Percentiles rank a stretch among this genome's conserved stretches.
These are phyloP conservation scores for Lichtheimia corymbifera DNA, from an alignment of 371 early-diverging fungal genomes.

Conservation along the genomic window DNA sequence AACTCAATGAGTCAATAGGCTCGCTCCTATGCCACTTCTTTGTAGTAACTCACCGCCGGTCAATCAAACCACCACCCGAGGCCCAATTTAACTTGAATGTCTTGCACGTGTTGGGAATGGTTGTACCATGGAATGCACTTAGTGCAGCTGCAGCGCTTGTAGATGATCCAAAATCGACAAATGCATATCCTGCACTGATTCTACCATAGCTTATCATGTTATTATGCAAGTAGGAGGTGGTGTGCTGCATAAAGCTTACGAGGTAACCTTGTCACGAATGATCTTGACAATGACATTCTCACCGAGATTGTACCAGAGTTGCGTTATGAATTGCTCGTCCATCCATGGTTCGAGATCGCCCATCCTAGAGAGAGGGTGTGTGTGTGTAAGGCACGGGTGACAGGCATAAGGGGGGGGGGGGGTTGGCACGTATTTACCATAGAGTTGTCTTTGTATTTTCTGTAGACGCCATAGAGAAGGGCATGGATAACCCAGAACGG, in stretches of 20 bases:
- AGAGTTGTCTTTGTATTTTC: slow-evolving; percentile 14
- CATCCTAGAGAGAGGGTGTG: slow-evolving; percentile 66
- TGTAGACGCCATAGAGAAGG: slow-evolving; percentile 3
- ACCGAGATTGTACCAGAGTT: slow-evolving; percentile 70
- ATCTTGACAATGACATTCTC: slow-evolving; percentile 81
- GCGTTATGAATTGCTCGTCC: slow-evolving; percentile 77
- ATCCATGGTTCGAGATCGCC: slow-evolving; percentile 86
- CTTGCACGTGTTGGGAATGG: slow-evolving; percentile 77
- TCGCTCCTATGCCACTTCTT: background rate
- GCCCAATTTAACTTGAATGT: slow-evolving; percentile 79
- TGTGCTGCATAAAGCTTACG: slow-evolving; percentile 33
- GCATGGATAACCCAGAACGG: background rate
- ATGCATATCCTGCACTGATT: slow-evolving; percentile 72
- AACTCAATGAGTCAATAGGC: no score
- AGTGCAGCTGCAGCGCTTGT: slow-evolving; percentile 25
- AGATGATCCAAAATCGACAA: slow-evolving; percentile 65
- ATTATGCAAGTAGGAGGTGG: background rate
- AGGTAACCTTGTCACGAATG: slow-evolving; percentile 77
- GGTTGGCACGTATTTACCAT: slow-evolving; percentile 5
- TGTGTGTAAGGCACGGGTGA: background rate
- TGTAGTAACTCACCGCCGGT: slow-evolving; percentile 31
- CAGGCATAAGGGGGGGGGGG: background rate
- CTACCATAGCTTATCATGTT: slow-evolving; percentile 21
- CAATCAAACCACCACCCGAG: slow-evolving; percentile 61
- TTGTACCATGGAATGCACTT: slow-evolving; percentile 66